phyloP scores from a whole-genome alignment of 225 moss, liverwort and hornwort genomes.

The Straminergon stramineum region DNA sequence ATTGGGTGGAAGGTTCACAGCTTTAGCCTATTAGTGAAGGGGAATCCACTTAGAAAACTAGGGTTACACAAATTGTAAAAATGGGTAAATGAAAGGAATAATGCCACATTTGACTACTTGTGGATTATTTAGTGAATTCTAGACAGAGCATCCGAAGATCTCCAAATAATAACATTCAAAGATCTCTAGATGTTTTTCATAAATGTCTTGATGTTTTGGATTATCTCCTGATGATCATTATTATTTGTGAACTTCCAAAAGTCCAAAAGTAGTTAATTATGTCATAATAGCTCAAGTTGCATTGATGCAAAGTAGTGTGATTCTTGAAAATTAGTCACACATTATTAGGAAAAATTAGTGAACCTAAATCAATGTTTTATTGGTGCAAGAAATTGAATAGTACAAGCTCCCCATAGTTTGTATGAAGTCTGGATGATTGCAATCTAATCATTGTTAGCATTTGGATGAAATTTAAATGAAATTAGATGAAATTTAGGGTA shows the following conservation, averaged over 20 bases:
- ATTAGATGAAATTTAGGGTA: background rate
- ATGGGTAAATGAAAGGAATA: background rate
- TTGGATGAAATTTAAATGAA: background rate
- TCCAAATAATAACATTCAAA: too few species aligned
- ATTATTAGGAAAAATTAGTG: background rate
- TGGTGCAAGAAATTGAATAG: background rate
- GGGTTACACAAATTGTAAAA: background rate
- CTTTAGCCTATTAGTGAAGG: too few species aligned
- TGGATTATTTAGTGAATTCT: too few species aligned
- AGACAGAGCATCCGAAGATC: too few species aligned
- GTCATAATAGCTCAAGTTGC: fast-evolving
- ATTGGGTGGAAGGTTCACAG: too few species aligned
- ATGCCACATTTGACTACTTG: too few species aligned
- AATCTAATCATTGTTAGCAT: background rate
- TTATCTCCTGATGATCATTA: too few species aligned
- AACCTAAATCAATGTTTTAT: background rate
- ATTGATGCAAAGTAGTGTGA: background rate
- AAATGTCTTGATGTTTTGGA: too few species aligned
- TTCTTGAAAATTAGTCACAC: background rate
- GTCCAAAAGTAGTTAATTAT: too few species aligned
- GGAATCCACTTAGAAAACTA: too few species aligned
- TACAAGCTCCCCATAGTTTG: fast-evolving
- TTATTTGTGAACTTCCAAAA: too few species aligned
- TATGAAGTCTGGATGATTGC: background rate
- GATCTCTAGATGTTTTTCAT: too few species aligned